A percentile compares a stretch with the other conserved stretches of the same genome.
Conservation (phyloP, 805 yeast species). For the Zygosaccharomyces lentus region DNA sequence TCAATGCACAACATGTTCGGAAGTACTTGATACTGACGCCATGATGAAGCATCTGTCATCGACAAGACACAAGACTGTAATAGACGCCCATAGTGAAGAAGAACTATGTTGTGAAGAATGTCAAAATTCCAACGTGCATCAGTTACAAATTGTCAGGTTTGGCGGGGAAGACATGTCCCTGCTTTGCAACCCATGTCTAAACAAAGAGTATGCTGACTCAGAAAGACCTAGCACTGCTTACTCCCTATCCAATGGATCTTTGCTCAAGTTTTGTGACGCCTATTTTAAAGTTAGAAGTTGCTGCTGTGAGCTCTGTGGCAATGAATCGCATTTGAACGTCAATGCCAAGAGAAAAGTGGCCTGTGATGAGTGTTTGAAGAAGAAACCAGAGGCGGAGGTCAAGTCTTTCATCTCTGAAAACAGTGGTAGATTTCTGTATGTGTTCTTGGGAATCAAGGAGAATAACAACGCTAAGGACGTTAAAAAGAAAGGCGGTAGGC, state of each 20-base stretch:
- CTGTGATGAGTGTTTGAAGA: constrained; percentile 43
- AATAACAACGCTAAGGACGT: constrained; percentile 12
- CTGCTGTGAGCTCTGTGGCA: constrained; percentile 43
- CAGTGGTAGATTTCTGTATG: constrained; percentile 45
- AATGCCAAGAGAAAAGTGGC: constrained; percentile 30
- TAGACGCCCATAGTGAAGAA: constrained; percentile 37
- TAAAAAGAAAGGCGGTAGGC: constrained; percentile 31
- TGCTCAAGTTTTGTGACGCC: constrained; percentile 45
- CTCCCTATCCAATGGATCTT: constrained; percentile 50
- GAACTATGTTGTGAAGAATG: constrained; percentile 54
- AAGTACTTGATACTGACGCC: constrained; percentile 34
- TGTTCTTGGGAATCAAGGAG: constrained; percentile 47
- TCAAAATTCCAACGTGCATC: constrained; percentile 50
- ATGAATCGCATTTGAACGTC: constrained; percentile 41
- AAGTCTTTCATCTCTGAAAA: constrained; percentile 41
- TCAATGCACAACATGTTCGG: constrained; percentile 47
- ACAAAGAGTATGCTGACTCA: constrained; percentile 32
- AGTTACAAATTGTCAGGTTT: constrained; percentile 46
- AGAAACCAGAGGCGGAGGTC: constrained; percentile 14
- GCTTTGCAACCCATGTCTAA: constrained; percentile 45
- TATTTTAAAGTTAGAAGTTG: constrained; percentile 50
- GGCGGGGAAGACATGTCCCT: constrained; percentile 54
- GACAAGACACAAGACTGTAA: constrained; percentile 50
- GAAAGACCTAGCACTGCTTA: constrained; percentile 49
- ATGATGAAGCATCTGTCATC: constrained; percentile 50